Percentiles rank a stretch among this genome's conserved stretches.
phyloP scores from a whole-genome alignment of 495 filamentous ascomycete species.

The Podospora bellae-mahoneyi region DNA sequence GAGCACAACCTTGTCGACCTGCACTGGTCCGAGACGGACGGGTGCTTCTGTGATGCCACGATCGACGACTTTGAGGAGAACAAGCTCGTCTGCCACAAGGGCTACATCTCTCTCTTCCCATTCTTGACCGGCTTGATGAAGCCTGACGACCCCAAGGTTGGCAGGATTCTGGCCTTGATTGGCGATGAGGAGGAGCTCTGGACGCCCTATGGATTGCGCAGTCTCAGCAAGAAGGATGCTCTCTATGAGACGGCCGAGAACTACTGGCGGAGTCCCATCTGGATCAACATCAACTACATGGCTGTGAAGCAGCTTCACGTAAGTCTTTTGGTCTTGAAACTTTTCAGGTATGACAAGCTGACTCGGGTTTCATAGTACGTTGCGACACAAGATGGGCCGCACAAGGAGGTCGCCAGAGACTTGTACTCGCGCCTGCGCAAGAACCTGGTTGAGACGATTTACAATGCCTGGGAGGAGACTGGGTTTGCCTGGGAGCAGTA shows the following conservation, averaged over 20 bases:
- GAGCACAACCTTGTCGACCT: conserved; percentile 86
- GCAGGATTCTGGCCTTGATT: conserved; percentile 71
- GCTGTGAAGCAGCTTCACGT: conserved; percentile 79
- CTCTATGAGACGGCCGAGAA: conserved; percentile 90
- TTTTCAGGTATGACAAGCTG: background rate
- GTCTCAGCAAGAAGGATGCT: conserved; percentile 77
- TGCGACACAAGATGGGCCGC: conserved; percentile 58
- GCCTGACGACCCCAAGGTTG: conserved; percentile 68
- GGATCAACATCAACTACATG: conserved; percentile 98
- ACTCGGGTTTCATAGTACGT: conserved; percentile 45
- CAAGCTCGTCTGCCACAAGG: conserved; percentile 87
- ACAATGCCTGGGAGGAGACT: conserved; percentile 79
- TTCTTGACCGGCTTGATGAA: conserved; percentile 76
- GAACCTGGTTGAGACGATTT: conserved; percentile 88
- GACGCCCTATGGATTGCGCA: conserved; percentile 80
- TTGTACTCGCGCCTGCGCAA: conserved; percentile 74
- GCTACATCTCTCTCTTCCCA: conserved; percentile 91
- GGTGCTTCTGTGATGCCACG: conserved; percentile 91
- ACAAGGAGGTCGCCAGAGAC: conserved; percentile 63
- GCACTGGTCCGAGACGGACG: conserved; percentile 77
- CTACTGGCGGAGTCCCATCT: conserved; percentile 94
- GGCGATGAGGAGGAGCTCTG: conserved; percentile 80
- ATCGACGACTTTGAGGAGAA: conserved; percentile 95
- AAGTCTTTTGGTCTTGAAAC: conserved; percentile 36
- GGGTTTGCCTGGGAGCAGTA: conserved; percentile 99